phyloP scores from a whole-genome alignment of 805 yeast species.

The Kodamaea restingae region DNA sequence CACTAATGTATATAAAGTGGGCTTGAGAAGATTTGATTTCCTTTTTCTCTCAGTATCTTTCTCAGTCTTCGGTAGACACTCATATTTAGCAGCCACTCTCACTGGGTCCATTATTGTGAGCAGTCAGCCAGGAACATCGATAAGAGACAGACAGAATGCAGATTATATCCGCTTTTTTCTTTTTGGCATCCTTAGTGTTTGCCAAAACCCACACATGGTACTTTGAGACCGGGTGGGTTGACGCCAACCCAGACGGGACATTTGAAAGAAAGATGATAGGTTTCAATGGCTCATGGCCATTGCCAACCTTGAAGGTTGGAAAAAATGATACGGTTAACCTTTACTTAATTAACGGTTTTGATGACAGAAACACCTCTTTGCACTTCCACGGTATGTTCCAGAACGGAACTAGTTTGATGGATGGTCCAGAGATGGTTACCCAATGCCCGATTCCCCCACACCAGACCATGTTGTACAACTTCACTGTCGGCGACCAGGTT shows the following conservation, averaged over 20 bases:
- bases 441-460: conserved; percentile 93
- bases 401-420: conserved; percentile 72
- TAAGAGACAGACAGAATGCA: conserved; percentile 9
- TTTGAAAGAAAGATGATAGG: conserved; percentile 56
- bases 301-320: conserved; percentile 76
- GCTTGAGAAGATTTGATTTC: conserved; percentile 7
- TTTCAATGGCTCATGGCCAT: conserved; percentile 73
- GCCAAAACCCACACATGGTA: conserved; percentile 58
- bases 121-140: conserved; percentile 8
- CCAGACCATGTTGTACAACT: conserved; percentile 72
- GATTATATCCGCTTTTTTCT: conserved; percentile 12
- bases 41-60: conserved; percentile 4
- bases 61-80: conserved; percentile 4
- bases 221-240: conserved; percentile 63
- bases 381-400: conserved; percentile 96
- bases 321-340: conserved; percentile 77
- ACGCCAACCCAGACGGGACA: conserved; percentile 65
- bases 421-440: conserved; percentile 83
- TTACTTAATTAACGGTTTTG: conserved; percentile 72
- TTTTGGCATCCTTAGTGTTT: conserved; percentile 16
- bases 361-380: conserved; percentile 63
- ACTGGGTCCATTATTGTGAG: conserved; percentile 7
- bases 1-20: neutral
- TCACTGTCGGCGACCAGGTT: conserved; percentile 75
- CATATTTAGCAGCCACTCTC: conserved; percentile 8